phyloP scores from a whole-genome alignment of 176 grass and related monocot genomes.

The Paspalum notatum region DNA sequence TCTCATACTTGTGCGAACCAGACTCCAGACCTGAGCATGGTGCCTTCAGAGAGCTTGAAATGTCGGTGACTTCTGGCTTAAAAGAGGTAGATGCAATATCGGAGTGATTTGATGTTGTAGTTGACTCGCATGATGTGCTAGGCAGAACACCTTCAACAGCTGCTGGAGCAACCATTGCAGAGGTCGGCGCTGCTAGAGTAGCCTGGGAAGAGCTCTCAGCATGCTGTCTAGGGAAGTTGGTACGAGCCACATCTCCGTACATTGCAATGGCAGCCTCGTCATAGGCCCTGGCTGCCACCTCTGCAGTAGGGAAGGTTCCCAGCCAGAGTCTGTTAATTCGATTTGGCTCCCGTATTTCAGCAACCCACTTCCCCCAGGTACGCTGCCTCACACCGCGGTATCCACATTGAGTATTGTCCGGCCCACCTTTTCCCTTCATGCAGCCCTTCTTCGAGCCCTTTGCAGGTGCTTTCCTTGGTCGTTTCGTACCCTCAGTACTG shows the following conservation, averaged over 20 bases:
- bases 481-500: constrained; percentile 12
- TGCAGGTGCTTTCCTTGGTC: constrained; percentile 58
- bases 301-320: constrained; percentile 72
- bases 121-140: constrained; percentile 51
- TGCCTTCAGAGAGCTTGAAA: background rate
- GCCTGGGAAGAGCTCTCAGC: background rate
- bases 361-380: constrained; percentile 96
- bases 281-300: constrained; percentile 73
- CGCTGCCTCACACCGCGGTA: constrained; percentile 91
- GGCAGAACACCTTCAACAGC: background rate
- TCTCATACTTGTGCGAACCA: background rate
- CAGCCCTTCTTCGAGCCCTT: constrained; percentile 97
- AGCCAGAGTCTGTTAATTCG: constrained; percentile 75
- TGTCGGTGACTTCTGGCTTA: constrained; percentile 18
- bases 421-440: constrained; percentile 94
- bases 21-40: background rate
- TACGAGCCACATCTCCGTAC: constrained; percentile 68
- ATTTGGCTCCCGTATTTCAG: constrained; percentile 89
- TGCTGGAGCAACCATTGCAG: background rate
- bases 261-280: constrained; percentile 88
- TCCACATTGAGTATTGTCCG: constrained; percentile 64
- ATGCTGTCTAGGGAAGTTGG: constrained; percentile 55
- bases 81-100: constrained; percentile 3
- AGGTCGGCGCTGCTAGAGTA: background rate
- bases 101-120: constrained; percentile 41